Evolutionary conservation across 2,329 filamentous ascomycete genomes (phyloP).

Genomic region (Canariomyces notabilis): DNA sequence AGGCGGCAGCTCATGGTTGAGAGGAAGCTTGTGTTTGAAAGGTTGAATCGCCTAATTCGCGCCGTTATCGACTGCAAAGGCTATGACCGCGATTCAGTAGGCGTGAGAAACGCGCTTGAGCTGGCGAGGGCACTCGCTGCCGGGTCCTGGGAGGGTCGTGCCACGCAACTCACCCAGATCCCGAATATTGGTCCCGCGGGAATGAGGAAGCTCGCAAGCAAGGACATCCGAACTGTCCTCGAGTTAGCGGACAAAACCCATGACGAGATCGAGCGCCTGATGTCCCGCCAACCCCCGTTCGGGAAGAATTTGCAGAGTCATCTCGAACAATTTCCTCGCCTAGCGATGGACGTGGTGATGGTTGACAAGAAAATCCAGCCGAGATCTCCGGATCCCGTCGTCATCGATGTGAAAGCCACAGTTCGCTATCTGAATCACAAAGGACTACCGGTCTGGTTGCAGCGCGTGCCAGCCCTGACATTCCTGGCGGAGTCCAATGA

Average conservation of each 20-base stretch:
- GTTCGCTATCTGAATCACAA: slow-evolving; percentile 69
- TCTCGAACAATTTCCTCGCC: slow-evolving; percentile 63
- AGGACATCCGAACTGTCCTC: slow-evolving; percentile 66
- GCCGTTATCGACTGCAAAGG: slow-evolving; percentile 72
- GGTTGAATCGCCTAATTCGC: slow-evolving; percentile 63
- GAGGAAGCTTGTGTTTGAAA: slow-evolving; percentile 59
- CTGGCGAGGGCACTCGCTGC: slow-evolving; percentile 72
- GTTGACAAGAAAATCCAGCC: slow-evolving; percentile 28
- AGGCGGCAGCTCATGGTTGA: slow-evolving; percentile 56
- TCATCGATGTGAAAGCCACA: slow-evolving; percentile 59
- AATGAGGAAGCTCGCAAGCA: slow-evolving; percentile 67
- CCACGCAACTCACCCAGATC: slow-evolving; percentile 78
- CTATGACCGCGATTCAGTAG: slow-evolving; percentile 55
- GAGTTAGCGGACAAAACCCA: slow-evolving; percentile 63
- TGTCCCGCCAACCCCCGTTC: slow-evolving; percentile 78
- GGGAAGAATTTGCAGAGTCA: slow-evolving; percentile 63
- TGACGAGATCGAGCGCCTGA: slow-evolving; percentile 67
- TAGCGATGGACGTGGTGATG: slow-evolving; percentile 39
- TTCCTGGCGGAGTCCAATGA: slow-evolving; percentile 68
- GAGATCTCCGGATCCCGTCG: slow-evolving; percentile 41
- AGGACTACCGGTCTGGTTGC: slow-evolving; percentile 55
- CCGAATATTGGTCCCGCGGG: slow-evolving; percentile 69
- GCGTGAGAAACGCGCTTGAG: slow-evolving; percentile 66
- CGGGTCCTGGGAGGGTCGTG: slow-evolving; percentile 73
- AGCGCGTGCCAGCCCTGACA: slow-evolving; percentile 63